phyloP scores from a whole-genome alignment of 140 eudicot species.

The Stevia rebaudiana region DNA sequence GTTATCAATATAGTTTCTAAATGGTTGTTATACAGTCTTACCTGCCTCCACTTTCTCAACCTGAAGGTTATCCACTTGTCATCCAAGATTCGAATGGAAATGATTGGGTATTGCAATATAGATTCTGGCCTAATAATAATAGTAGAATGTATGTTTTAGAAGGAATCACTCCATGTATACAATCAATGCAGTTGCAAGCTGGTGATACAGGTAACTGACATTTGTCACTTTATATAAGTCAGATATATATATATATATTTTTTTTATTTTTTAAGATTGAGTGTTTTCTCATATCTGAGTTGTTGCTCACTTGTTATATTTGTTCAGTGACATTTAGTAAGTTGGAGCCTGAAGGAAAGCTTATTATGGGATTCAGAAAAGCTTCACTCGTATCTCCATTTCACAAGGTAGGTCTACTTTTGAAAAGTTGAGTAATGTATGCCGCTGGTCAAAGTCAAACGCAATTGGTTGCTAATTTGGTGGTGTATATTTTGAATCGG shows the following conservation, averaged over 20 bases:
- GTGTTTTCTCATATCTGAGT: background rate
- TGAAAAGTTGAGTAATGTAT: background rate
- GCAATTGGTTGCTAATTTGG: background rate
- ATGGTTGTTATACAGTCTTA: slow-evolving; percentile 45
- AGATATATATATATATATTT: background rate
- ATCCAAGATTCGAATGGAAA: slow-evolving; percentile 73
- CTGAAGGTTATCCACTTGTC: slow-evolving; percentile 75
- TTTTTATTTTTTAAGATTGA: background rate
- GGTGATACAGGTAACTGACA: slow-evolving; percentile 70
- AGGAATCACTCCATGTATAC: slow-evolving; percentile 83
- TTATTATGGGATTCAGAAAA: slow-evolving; percentile 83
- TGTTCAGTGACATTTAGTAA: slow-evolving; percentile 81
- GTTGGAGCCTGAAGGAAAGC: slow-evolving; percentile 80
- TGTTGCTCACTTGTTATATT: slow-evolving; percentile 19
- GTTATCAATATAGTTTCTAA: background rate
- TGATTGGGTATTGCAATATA: slow-evolving; percentile 75
- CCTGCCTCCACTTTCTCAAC: slow-evolving; percentile 61
- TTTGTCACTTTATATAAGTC: background rate
- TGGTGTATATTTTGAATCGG: background rate
- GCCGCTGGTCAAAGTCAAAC: background rate
- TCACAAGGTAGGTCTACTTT: slow-evolving; percentile 42
- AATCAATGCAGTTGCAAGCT: slow-evolving; percentile 83
- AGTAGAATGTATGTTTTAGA: slow-evolving; percentile 92
- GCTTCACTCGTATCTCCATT: slow-evolving; percentile 35
- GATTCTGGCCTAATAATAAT: slow-evolving; percentile 76